Percentiles rank a stretch among this genome's conserved stretches.
These are phyloP conservation scores for Pterulicium gracile DNA, from an alignment of 1,284 basidiomycete genomes.

Conservation along the genomic window DNA sequence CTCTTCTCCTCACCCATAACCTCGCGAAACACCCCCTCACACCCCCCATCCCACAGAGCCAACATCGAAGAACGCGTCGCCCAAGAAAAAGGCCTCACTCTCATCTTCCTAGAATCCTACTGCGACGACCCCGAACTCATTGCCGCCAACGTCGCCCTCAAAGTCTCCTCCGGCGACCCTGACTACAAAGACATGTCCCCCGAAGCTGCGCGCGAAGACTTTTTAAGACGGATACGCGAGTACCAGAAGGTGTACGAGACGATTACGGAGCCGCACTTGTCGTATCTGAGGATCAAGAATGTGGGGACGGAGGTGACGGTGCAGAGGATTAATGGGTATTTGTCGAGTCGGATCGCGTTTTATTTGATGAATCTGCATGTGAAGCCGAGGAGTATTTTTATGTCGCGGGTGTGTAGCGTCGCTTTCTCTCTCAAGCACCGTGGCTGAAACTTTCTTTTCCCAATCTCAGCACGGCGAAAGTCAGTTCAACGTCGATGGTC, in stretches of 20 bases:
- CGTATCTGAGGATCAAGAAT: slow-evolving; percentile 82
- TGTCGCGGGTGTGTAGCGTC: slow-evolving; percentile 75
- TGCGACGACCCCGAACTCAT: slow-evolving; percentile 94
- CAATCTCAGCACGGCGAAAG: slow-evolving; percentile 87
- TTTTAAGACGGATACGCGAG: slow-evolving; percentile 81
- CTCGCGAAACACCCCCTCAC: slow-evolving; percentile 1
- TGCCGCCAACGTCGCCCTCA: slow-evolving; percentile 91
- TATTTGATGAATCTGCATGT: slow-evolving; percentile 98
- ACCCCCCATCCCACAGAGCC: slow-evolving; percentile 34
- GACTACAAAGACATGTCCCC: slow-evolving; percentile 89
- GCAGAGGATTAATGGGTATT: slow-evolving; percentile 82
- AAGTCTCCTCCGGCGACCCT: slow-evolving; percentile 93
- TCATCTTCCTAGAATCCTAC: slow-evolving; percentile 91
- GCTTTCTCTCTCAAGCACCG: slow-evolving; percentile 4
- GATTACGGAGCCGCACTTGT: slow-evolving; percentile 78
- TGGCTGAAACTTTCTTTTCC: slow-evolving; percentile 6
- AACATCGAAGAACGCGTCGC: slow-evolving; percentile 78
- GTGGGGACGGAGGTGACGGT: slow-evolving; percentile 81
- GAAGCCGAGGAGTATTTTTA: slow-evolving; percentile 93
- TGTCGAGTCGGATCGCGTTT: slow-evolving; percentile 95
- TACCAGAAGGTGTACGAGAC: slow-evolving; percentile 98
- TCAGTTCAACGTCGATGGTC: slow-evolving; percentile 93
- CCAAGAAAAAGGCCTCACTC: slow-evolving; percentile 80
- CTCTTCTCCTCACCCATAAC: not conserved
- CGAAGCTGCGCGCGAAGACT: slow-evolving; percentile 84